Evolutionary conservation across 371 early-diverging fungal genomes (phyloP).

Genomic region (Mucor saturninus): DNA sequence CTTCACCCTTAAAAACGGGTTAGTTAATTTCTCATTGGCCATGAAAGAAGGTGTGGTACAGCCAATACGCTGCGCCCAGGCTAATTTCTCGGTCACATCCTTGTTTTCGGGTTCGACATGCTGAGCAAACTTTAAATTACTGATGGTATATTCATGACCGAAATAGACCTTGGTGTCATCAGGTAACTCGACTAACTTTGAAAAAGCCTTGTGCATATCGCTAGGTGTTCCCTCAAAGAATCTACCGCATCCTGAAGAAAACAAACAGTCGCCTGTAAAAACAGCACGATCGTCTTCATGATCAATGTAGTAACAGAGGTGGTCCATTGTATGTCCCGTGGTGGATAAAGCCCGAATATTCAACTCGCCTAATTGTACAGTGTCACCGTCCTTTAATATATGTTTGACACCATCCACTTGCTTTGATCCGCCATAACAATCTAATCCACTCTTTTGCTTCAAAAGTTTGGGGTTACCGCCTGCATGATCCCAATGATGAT

Average conservation of each 20-base stretch:
- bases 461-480: slow-evolving; percentile 73
- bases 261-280: slow-evolving; percentile 46
- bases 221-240: slow-evolving; percentile 92
- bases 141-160: slow-evolving; percentile 90
- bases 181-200: slow-evolving; percentile 71
- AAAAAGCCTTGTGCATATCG: slow-evolving; percentile 83
- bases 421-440: slow-evolving; percentile 55
- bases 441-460: slow-evolving; percentile 2
- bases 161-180: slow-evolving; percentile 85
- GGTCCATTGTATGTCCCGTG: slow-evolving; percentile 85
- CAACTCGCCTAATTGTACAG: slow-evolving; percentile 69
- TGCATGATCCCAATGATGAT: slow-evolving; percentile 84
- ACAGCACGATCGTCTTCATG: slow-evolving; percentile 30
- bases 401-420: slow-evolving; percentile 62
- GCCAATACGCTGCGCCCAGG: slow-evolving; percentile 51
- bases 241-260: slow-evolving; percentile 80
- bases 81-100: slow-evolving; percentile 54
- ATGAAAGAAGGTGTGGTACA: slow-evolving; percentile 86
- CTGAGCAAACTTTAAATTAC: slow-evolving; percentile 62
- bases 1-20: slow-evolving; percentile 86
- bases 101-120: slow-evolving; percentile 47
- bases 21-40: slow-evolving; percentile 78
- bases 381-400: slow-evolving; percentile 64
- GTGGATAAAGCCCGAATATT: slow-evolving; percentile 62
- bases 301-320: slow-evolving; percentile 41